Conservation (phyloP, 306 rosid species). For the Alnus rubra region DNA sequence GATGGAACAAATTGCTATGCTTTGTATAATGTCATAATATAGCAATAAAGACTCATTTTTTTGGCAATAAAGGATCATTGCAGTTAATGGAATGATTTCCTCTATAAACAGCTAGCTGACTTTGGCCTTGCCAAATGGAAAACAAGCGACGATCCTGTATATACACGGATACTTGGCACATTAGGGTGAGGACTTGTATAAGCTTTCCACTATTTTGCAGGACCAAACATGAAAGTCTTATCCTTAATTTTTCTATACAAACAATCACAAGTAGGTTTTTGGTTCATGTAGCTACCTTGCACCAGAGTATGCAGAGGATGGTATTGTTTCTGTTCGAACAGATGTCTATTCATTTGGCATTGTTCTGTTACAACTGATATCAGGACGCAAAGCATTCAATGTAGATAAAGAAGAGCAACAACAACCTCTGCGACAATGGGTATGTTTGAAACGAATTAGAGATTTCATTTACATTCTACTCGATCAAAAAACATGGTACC, state of each 20-base stretch:
- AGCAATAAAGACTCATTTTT: too few relatives aligned
- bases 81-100: slow-evolving; percentile 20
- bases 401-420: slow-evolving; percentile 36
- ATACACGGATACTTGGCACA: slow-evolving; percentile 80
- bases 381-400: slow-evolving; percentile 58
- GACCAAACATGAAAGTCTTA: not conserved
- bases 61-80: not conserved
- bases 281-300: slow-evolving; percentile 65
- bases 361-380: slow-evolving; percentile 64
- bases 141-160: slow-evolving; percentile 46
- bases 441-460: slow-evolving; percentile 18
- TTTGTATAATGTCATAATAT: not conserved
- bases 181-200: slow-evolving; percentile 58
- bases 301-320: slow-evolving; percentile 81
- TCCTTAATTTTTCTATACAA: not conserved
- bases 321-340: slow-evolving; percentile 63
- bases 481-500: too few relatives aligned
- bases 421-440: slow-evolving; percentile 76
- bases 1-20: not conserved
- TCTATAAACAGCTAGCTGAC: slow-evolving; percentile 66
- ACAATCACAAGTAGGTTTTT: slow-evolving; percentile 1
- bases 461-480: not conserved
- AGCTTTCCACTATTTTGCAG: not conserved
- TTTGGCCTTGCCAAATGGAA: slow-evolving; percentile 90
- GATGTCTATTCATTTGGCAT: slow-evolving; percentile 76